phyloP scores from a whole-genome alignment of 768 basidiomycete genomes.

The Hydnomerulius pinastri region DNA sequence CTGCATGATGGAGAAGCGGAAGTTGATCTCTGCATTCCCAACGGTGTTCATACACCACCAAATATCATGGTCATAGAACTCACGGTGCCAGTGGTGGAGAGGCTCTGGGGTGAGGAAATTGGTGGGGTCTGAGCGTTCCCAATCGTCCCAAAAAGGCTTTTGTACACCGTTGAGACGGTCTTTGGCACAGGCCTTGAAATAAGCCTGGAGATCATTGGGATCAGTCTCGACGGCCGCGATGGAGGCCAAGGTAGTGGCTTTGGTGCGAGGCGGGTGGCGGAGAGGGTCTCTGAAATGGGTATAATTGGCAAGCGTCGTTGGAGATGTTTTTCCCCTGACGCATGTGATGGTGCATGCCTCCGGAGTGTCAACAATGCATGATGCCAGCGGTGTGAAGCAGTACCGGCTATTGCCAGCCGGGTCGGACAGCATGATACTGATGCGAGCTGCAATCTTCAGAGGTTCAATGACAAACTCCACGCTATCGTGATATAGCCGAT shows the following conservation, averaged over 20 bases:
- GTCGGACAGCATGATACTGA: no score
- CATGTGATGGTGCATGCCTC: no score
- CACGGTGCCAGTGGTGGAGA: conserved; percentile 41
- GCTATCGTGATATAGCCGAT: no score
- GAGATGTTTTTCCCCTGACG: no score
- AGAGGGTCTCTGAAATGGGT: no score
- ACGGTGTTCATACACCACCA: conserved; percentile 40
- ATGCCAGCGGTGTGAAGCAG: no score
- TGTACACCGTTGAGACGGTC: not conserved
- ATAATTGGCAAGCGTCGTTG: no score
- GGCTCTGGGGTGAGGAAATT: conserved; percentile 37
- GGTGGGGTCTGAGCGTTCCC: not conserved
- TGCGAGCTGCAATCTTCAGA: no score
- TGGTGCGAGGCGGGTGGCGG: no score
- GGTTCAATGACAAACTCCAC: no score
- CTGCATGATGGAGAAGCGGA: conserved; percentile 37
- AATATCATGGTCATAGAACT: conserved; percentile 40
- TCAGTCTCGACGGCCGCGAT: not conserved
- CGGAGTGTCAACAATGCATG: no score
- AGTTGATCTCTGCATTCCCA: conserved; percentile 35
- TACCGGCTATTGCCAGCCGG: no score
- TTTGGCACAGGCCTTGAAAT: conserved; percentile 5
- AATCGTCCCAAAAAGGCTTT: conserved; percentile 37
- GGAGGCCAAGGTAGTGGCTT: not conserved
- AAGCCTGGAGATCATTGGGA: not conserved